Evolutionary conservation across 768 basidiomycete genomes (phyloP).

Genomic region (Zangia roseola): DNA sequence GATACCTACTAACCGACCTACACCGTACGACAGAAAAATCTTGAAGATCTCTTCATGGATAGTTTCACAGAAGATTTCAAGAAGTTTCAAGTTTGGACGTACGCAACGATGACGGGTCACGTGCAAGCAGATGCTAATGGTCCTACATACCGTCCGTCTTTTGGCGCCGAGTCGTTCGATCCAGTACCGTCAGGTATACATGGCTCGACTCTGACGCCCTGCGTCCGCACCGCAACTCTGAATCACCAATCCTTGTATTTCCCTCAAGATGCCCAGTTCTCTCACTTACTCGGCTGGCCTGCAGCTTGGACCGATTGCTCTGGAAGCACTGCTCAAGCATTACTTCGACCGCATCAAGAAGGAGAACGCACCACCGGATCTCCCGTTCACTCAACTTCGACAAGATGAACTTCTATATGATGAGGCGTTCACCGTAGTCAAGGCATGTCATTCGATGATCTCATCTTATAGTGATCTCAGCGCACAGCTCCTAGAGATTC

Average conservation of each 20-base stretch:
- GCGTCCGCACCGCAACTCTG: not conserved
- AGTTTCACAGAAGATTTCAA: too few species aligned
- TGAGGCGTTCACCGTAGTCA: constrained; percentile 72
- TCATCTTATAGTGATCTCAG: not conserved
- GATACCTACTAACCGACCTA: too few species aligned
- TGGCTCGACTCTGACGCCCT: not conserved
- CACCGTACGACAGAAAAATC: too few species aligned
- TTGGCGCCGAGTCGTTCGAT: not conserved
- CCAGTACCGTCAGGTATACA: not conserved
- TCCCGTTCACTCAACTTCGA: constrained; percentile 48
- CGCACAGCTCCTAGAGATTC: constrained; percentile 54
- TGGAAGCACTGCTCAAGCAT: constrained; percentile 82
- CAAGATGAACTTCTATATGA: constrained; percentile 82
- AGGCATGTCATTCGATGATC: constrained; percentile 42
- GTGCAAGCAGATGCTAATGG: too few species aligned
- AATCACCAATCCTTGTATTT: not conserved
- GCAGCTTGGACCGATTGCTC: constrained; percentile 65
- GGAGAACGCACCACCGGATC: constrained; percentile 36
- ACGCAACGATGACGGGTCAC: too few species aligned
- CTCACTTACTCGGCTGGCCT: constrained; percentile 63
- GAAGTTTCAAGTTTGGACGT: too few species aligned
- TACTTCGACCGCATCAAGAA: constrained; percentile 68
- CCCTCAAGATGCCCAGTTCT: constrained; percentile 42
- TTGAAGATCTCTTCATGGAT: too few species aligned
- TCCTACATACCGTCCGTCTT: too few species aligned